Percentiles rank a stretch among this genome's conserved stretches.
Conservation (phyloP, 2,329 filamentous ascomycete species). For the Cladosporium halotolerans region DNA sequence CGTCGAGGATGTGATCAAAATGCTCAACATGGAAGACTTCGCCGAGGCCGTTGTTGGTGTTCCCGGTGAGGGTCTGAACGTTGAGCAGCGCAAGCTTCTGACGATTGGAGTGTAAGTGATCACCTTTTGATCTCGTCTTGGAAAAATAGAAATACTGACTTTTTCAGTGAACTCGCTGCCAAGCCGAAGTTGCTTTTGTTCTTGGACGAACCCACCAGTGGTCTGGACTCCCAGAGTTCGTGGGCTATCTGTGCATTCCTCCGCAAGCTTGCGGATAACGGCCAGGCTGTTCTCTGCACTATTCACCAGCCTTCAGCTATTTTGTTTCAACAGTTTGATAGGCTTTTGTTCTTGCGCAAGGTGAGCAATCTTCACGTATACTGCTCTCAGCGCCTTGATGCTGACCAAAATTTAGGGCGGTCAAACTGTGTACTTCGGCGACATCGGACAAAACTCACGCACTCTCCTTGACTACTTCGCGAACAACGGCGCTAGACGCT, state of each 20-base stretch:
- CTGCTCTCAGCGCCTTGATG: too few relatives aligned
- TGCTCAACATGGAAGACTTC: slow-evolving; percentile 60
- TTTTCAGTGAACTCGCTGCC: slow-evolving; percentile 46
- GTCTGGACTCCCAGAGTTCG: slow-evolving; percentile 66
- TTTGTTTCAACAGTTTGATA: slow-evolving; percentile 82
- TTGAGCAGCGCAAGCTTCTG: slow-evolving; percentile 62
- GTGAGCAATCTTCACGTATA: too few relatives aligned
- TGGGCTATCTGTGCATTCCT: slow-evolving; percentile 74
- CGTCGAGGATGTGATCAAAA: slow-evolving; percentile 58
- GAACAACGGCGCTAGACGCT: slow-evolving; percentile 20
- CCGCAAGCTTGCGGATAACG: slow-evolving; percentile 69
- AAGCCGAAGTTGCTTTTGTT: slow-evolving; percentile 70
- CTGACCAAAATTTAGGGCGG: slow-evolving; percentile 47
- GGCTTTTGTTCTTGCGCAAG: slow-evolving; percentile 68
- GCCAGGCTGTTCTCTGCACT: slow-evolving; percentile 83
- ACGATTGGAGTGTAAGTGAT: slow-evolving; percentile 49
- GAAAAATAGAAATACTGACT: background rate
- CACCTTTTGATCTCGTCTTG: background rate
- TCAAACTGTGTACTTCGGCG: slow-evolving; percentile 77
- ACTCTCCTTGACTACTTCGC: slow-evolving; percentile 56
- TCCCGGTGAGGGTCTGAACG: slow-evolving; percentile 54
- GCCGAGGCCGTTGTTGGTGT: slow-evolving; percentile 60
- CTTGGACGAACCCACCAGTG: slow-evolving; percentile 71
- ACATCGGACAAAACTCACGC: slow-evolving; percentile 69
- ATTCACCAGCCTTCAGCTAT: slow-evolving; percentile 89